phyloP scores from a whole-genome alignment of 768 basidiomycete genomes.

The Hemileccinum rubropunctum region DNA sequence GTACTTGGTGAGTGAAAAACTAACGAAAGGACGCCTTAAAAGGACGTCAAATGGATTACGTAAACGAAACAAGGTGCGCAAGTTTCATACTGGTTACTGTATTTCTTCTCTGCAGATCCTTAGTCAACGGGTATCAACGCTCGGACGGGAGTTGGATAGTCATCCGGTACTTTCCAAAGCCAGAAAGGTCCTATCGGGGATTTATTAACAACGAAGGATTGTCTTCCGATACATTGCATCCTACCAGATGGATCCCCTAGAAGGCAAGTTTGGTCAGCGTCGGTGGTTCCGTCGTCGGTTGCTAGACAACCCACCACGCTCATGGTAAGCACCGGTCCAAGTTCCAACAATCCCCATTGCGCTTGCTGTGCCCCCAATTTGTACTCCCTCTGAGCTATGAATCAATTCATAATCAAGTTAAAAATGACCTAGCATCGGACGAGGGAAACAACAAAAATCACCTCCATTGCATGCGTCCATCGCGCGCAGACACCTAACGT shows the following conservation, averaged over 20 bases:
- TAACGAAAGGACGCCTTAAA: background rate
- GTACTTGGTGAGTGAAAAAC: background rate
- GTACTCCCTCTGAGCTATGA: conserved; percentile 65
- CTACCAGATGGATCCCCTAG: conserved; percentile 67
- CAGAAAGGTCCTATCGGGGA: conserved; percentile 59
- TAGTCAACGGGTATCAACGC: conserved; percentile 2
- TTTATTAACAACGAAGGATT: background rate
- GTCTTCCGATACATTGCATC: conserved; percentile 10
- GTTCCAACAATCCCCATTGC: conserved; percentile 64
- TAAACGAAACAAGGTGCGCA: background rate
- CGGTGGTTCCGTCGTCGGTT: background rate
- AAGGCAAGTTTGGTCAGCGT: background rate
- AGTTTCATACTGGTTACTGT: no score
- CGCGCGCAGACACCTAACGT: conserved; percentile 51
- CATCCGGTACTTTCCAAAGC: conserved; percentile 59
- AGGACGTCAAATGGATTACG: conserved; percentile 4
- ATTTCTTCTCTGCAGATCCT: background rate
- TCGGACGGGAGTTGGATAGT: conserved; percentile 37
- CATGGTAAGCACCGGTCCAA: conserved; percentile 65
- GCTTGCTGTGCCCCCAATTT: conserved; percentile 63
- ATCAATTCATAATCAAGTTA: background rate
- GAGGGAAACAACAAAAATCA: conserved; percentile 25
- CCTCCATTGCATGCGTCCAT: conserved; percentile 59
- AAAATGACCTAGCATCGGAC: background rate
- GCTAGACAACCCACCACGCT: conserved; percentile 39